Evolutionary conservation across 179 eudicot species (phyloP), one percentile per base, ranked within the genome.

Genomic region (Camellia oleifera): DNA sequence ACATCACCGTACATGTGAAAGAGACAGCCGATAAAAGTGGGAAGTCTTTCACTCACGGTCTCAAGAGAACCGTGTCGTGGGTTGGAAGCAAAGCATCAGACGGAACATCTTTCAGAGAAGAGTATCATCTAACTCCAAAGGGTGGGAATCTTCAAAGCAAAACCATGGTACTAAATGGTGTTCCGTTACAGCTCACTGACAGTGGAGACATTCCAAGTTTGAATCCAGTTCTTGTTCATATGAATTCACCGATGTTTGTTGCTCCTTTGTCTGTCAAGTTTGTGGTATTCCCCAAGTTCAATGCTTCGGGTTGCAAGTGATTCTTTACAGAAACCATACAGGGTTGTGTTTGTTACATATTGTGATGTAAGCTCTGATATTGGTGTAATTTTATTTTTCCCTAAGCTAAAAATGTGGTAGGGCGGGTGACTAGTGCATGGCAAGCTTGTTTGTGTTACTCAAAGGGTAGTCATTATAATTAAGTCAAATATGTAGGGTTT

Each of bases 121-220:
- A 92, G 86, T 96, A 96, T 76, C 93, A 90, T 72, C 85, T 96
- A 71, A 88, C 99, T 40, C 92, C 98, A 4, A 81, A 88, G 85
- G 74, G 82, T 12, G 97, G 93, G 7, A 46, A 84, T 42, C 78
- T 96, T 23, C 86, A 62, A 64, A 92, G 97, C 88, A 89, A 82
- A 77, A 87, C 84, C 53, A 85, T 91, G 95, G 75, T 88, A 76
- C 82, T 96, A 44, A 96, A 96, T 72, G 97, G 97, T 58, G 82
- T 70, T 62, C 87, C 88, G 1, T 79, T 96, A 82, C 73, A 79
- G 76, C 79, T 96, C 13, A 84, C 89, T 3, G 83, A 80, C 69
- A 46, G 17, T 23, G 97, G 97, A 72, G 89, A 88, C 57, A 75
- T 94, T 74, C 98, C 93, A 2, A 84, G 77, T 63, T 80, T 96